These are phyloP conservation scores for Phytophthora pseudosyringae DNA, from an alignment of 352 stramenopile genomes.

Conservation along the genomic window DNA sequence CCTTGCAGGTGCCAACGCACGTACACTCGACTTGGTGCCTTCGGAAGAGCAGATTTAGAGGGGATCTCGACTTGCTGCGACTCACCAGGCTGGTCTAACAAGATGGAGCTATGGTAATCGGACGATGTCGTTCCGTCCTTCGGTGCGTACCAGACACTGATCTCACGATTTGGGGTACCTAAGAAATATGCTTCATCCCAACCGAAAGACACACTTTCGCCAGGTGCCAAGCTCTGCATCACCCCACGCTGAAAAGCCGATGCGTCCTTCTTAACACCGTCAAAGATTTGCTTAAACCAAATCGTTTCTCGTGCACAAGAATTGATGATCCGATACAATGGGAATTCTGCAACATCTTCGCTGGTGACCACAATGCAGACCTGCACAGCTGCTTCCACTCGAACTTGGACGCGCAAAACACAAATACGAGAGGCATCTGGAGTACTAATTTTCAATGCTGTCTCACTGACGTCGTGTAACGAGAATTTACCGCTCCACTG, in stretches of 20 bases:
- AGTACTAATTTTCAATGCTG: slow-evolving; percentile 87
- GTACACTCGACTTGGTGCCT: slow-evolving; percentile 50
- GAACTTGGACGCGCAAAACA: slow-evolving; percentile 83
- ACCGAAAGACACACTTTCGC: slow-evolving; percentile 77
- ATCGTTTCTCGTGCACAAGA: slow-evolving; percentile 70
- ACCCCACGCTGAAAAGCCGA: slow-evolving; percentile 61
- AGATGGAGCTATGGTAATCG: slow-evolving; percentile 55
- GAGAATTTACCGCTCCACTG: slow-evolving; percentile 86
- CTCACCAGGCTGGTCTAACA: slow-evolving; percentile 78
- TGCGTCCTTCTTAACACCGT: slow-evolving; percentile 64
- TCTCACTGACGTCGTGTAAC: slow-evolving; percentile 85
- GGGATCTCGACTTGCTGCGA: slow-evolving; percentile 70
- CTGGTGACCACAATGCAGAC: slow-evolving; percentile 78
- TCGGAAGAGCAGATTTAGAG: slow-evolving; percentile 34
- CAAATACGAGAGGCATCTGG: slow-evolving; percentile 78
- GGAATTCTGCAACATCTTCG: slow-evolving; percentile 67
- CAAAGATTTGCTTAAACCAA: slow-evolving; percentile 85
- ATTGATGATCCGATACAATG: slow-evolving; percentile 86
- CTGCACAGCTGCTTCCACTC: slow-evolving; percentile 71
- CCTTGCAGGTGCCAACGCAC: slow-evolving; percentile 86
- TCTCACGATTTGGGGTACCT: slow-evolving; percentile 65
- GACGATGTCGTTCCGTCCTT: slow-evolving; percentile 43
- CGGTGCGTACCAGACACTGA: slow-evolving; percentile 65
- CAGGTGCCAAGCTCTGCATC: slow-evolving; percentile 70
- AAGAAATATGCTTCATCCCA: slow-evolving; percentile 89